Evolutionary conservation across 73 alveolate species (phyloP).

Genomic region (Paramecium sexaurelia): DNA sequence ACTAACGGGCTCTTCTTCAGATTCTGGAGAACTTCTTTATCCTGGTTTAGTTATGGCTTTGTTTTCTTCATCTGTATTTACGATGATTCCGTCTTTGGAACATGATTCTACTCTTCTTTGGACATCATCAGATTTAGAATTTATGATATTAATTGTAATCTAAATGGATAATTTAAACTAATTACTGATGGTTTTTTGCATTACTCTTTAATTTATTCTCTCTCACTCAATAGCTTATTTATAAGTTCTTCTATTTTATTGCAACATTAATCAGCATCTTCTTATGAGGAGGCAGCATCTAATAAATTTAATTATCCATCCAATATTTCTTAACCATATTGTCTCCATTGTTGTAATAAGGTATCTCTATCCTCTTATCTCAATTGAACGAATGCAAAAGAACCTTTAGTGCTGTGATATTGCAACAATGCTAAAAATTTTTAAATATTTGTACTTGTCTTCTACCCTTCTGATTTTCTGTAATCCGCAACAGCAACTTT

Average conservation of each 20-base stretch:
- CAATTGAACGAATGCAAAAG: not conserved
- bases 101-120: not conserved
- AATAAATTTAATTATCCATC: slow-evolving; percentile 1
- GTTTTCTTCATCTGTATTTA: not conserved
- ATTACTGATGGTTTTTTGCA: slow-evolving; percentile 26
- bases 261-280: slow-evolving; percentile 27
- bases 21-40: not conserved
- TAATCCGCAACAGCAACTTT: slow-evolving; percentile 4
- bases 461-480: slow-evolving; percentile 17
- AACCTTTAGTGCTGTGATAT: slow-evolving; percentile 31
- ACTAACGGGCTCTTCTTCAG: slow-evolving; percentile 33
- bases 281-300: not conserved
- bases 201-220: slow-evolving; percentile 10
- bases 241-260: slow-evolving; percentile 10
- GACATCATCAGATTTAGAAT: not conserved
- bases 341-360: not conserved
- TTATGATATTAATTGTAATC: slow-evolving; percentile 23
- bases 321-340: not conserved
- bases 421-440: not conserved
- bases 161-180: not conserved
- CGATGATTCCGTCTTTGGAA: not conserved
- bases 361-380: not conserved
- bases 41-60: not conserved
- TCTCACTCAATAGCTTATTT: not conserved
- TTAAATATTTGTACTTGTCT: not conserved